phyloP scores from a whole-genome alignment of 2,329 filamentous ascomycete species.

The Calonectria naviculata region DNA sequence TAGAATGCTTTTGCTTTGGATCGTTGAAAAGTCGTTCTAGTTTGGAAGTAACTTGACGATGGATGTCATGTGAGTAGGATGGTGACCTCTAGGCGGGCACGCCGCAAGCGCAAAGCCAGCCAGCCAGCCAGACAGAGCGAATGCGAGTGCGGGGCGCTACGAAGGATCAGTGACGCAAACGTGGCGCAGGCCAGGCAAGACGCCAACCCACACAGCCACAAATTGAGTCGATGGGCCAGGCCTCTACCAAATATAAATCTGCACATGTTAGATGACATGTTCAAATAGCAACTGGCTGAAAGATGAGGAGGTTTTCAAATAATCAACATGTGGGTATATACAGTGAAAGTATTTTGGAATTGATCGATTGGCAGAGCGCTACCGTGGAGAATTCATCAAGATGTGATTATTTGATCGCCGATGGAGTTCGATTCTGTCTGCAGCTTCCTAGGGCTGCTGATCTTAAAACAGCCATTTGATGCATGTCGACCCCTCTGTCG shows the following conservation, averaged over 20 bases:
- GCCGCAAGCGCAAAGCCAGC: constrained; percentile 2
- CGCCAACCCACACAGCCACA: constrained; percentile 14
- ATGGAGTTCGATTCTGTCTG: not conserved
- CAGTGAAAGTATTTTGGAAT: no score
- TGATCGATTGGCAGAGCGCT: not conserved
- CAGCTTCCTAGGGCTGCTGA: not conserved
- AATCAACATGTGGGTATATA: no score
- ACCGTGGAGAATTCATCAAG: not conserved
- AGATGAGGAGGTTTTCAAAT: no score
- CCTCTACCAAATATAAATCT: not conserved
- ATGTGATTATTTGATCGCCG: not conserved
- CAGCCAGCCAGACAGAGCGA: constrained; percentile 2
- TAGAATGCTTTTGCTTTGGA: not conserved
- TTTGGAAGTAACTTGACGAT: constrained; percentile 9
- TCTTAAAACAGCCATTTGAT: not conserved
- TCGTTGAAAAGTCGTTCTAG: not conserved
- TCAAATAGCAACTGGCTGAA: no score
- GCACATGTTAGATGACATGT: not conserved
- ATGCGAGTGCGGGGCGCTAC: constrained; percentile 24
- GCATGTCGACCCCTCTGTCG: no score
- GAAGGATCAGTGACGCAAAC: constrained; percentile 2
- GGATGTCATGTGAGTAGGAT: constrained; percentile 39
- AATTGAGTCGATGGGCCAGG: not conserved
- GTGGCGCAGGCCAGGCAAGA: not conserved
- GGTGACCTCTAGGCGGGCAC: constrained; percentile 9